Evolutionary conservation across 345 rosid species (phyloP), one percentile per base, ranked within the genome.

Genomic region (Odontarrhena argentea): DNA sequence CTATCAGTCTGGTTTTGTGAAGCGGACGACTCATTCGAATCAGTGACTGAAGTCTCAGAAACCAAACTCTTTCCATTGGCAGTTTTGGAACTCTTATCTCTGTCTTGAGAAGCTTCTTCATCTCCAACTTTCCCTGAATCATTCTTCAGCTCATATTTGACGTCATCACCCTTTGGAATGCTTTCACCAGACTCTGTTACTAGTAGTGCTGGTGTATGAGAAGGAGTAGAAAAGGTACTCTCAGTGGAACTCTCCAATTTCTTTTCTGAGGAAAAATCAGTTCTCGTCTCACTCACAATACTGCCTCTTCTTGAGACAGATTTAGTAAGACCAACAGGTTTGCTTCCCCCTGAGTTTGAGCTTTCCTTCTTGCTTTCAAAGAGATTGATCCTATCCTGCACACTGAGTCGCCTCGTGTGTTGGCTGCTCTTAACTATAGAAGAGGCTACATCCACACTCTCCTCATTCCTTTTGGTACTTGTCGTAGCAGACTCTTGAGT

Each of bases 251-350:
- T 65, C 70, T 87, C 93, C 76, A 53, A 76, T 18, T 84, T 80
- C 76, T 77, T 87, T 28, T 85, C 93, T 75, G 74, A 80, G 18
- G 84, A 80, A 42, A 81, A 75, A 81, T 89, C 99, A 69, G 91
- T 77, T 83, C 92, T 89, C 96, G 89, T 86, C 60, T 95, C 97
- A 85, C 97, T 91, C 14, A 86, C 85, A 14, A 89, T 86, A 68
- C 99, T 91, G 96, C 99, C 87, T 82, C 97, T 84, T 79, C 91
- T 84, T 74, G 89, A 75, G 28, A 88, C 91, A 64, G 91, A 79
- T 79, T 88, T 94, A 9, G 79, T 83, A 30, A 68, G 79, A 45
- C 45, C 55, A 0, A 76, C 67, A 15, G 88, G 82, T 77, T 94
- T 81, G 77, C 37, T 88, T 40, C 92, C 86, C 5, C 79, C 87